Conservation (phyloP, 495 filamentous ascomycete genomes). For the Opeltia flavorubescens region DNA sequence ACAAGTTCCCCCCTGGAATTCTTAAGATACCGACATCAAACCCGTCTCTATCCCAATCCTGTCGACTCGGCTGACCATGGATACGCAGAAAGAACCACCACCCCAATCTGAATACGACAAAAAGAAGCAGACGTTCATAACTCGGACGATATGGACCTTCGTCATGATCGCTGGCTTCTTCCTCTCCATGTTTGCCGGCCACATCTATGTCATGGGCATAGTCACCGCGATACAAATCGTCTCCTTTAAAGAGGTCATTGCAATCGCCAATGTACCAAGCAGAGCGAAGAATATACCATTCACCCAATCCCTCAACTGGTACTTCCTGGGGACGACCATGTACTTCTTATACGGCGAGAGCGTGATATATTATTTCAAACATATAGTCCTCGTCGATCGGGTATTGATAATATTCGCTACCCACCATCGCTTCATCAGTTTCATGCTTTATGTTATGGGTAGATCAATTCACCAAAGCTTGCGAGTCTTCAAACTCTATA, state of each 20-base stretch:
- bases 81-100: slow-evolving; percentile 27
- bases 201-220: slow-evolving; percentile 90
- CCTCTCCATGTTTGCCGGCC: slow-evolving; percentile 76
- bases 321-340: slow-evolving; percentile 96
- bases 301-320: slow-evolving; percentile 96
- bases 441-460: slow-evolving; percentile 95
- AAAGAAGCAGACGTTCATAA: slow-evolving; percentile 97
- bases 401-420: slow-evolving; percentile 86
- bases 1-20: background rate
- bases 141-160: slow-evolving; percentile 93
- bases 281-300: slow-evolving; percentile 80
- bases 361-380: slow-evolving; percentile 99
- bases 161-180: slow-evolving; percentile 96
- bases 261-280: slow-evolving; percentile 88
- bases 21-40: too few relatives aligned
- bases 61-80: background rate
- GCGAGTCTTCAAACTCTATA: background rate
- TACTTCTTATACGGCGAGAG: slow-evolving; percentile 98
- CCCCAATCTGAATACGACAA: slow-evolving; percentile 76
- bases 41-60: too few relatives aligned
- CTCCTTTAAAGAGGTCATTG: slow-evolving; percentile 98
- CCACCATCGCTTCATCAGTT: slow-evolving; percentile 97
- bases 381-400: slow-evolving; percentile 88
- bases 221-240: slow-evolving; percentile 89
- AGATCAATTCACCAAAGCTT: slow-evolving; percentile 18